Evolutionary conservation across 139 green algal species (phyloP), one percentile per base, ranked within the genome.

Genomic region (Picochlorum sp.): DNA sequence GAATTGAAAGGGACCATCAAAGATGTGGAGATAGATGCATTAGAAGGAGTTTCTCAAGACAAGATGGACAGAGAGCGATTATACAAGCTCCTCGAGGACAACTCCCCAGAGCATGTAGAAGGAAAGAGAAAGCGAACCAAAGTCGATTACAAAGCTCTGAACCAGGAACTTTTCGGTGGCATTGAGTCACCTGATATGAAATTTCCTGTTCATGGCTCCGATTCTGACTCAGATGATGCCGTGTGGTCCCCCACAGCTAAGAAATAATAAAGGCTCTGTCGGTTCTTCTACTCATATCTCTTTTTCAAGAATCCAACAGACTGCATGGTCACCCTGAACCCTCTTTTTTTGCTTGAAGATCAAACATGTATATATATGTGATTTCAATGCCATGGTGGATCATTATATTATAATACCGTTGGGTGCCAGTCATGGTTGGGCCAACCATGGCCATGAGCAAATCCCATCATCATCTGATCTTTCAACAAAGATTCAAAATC

Each of bases 151-250:
- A 26, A 34, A 24, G 69, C 74, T 41, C 63, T 86, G 20, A 77
- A 84, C 60, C 49, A 69, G 30, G 69, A 85, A 60, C 61, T 86
- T 72, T 86, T 86, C 77, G 81, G 81, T 3, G 62, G 69, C 31
- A 45, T 45, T 11, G 66, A 59, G 41, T 51, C 24, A 45, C 76
- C 38, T 49, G 73, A 67, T 9, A 20, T 54, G 16, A 54, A 54
- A 54, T 20, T 54, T 54, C 47, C n/a, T 20, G 47, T 21, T 9
- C 18, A 20, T 54, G 47, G 16, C 18, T 54, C 47, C 10, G 47
- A 54, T 20, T 54, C 47, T 20, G 81, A 79, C 34, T 76, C 81
- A 28, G 55, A 77, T 30, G 62, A 73, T 4, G 70, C 73, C 13
- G 57, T 57, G 20, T 75, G 68, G 68, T 65, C 49, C 16, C 47